Percentiles rank a stretch among this genome's conserved stretches.
Conservation (phyloP, 2,329 filamentous ascomycete genomes). For the Zelopaecilomyces penicillatus region DNA sequence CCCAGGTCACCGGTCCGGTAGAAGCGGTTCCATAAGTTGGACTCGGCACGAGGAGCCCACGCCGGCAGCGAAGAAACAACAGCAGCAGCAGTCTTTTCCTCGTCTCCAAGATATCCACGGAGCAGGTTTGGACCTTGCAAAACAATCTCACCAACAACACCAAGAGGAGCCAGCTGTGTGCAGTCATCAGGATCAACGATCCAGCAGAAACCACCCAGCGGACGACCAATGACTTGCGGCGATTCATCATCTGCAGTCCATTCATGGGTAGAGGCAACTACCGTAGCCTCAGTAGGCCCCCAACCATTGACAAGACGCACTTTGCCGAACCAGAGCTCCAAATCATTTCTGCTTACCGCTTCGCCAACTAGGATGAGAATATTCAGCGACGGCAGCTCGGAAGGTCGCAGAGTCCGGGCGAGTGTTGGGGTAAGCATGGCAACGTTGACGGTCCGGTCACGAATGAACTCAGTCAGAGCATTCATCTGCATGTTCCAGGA, state of each 20-base stretch:
- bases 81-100: slow-evolving; percentile 1
- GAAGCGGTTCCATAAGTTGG: background rate
- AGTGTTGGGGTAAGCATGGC: slow-evolving; percentile 1
- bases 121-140: slow-evolving; percentile 1
- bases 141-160: slow-evolving; percentile 2
- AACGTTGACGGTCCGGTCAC: background rate
- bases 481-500: slow-evolving; percentile 1
- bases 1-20: slow-evolving; percentile 5
- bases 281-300: slow-evolving; percentile 6
- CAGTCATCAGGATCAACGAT: slow-evolving; percentile 3
- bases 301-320: slow-evolving; percentile 1
- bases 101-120: background rate
- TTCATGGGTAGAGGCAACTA: background rate
- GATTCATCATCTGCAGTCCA: background rate
- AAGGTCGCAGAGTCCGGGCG: background rate
- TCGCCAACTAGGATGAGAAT: slow-evolving; percentile 1
- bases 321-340: slow-evolving; percentile 3
- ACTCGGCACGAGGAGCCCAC: slow-evolving; percentile 2
- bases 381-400: background rate
- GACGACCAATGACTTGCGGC: slow-evolving; percentile 1
- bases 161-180: background rate
- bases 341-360: background rate
- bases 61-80: background rate
- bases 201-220: slow-evolving; percentile 2
- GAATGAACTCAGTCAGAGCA: background rate